These are phyloP conservation scores for Penicillium bialowiezense DNA, from an alignment of 495 filamentous ascomycete species.

Conservation along the genomic window DNA sequence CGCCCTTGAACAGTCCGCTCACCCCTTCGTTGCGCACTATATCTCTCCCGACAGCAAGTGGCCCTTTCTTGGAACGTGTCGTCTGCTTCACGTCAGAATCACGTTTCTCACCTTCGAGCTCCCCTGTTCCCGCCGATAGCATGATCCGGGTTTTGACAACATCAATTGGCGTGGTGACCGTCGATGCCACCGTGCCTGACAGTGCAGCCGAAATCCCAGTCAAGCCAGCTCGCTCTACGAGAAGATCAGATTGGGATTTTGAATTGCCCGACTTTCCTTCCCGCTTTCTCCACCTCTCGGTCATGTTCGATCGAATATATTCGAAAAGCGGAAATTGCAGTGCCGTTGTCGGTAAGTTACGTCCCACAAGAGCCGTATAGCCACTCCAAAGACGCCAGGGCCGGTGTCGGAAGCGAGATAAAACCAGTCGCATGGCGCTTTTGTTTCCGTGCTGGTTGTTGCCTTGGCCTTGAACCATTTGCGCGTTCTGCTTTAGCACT, in stretches of 20 bases:
- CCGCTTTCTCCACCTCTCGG: constrained; percentile 28
- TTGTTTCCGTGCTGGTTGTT: not conserved
- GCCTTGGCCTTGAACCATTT: constrained; percentile 50
- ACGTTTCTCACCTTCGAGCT: too few relatives aligned
- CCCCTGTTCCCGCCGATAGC: constrained; percentile 42
- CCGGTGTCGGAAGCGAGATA: constrained; percentile 47
- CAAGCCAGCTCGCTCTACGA: constrained; percentile 52
- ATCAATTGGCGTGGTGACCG: constrained; percentile 77
- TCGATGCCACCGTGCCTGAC: constrained; percentile 67
- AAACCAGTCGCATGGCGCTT: constrained; percentile 48
- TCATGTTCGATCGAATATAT: constrained; percentile 47
- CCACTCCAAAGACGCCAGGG: constrained; percentile 55
- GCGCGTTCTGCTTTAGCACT: constrained; percentile 91
- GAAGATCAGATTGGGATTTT: constrained; percentile 12
- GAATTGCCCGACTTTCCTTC: constrained; percentile 11
- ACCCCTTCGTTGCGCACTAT: constrained; percentile 63
- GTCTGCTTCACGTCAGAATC: constrained; percentile 10
- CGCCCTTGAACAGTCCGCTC: constrained; percentile 75
- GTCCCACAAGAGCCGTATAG: constrained; percentile 71
- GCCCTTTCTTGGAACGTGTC: constrained; percentile 19
- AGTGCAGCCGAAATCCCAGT: constrained; percentile 67
- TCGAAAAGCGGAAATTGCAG: constrained; percentile 90
- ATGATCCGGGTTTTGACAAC: constrained; percentile 82
- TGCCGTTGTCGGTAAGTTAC: constrained; percentile 84
- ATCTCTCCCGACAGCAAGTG: constrained; percentile 56